Conservation (phyloP, 768 basidiomycete genomes). For the Rossbeevera mucosa region DNA sequence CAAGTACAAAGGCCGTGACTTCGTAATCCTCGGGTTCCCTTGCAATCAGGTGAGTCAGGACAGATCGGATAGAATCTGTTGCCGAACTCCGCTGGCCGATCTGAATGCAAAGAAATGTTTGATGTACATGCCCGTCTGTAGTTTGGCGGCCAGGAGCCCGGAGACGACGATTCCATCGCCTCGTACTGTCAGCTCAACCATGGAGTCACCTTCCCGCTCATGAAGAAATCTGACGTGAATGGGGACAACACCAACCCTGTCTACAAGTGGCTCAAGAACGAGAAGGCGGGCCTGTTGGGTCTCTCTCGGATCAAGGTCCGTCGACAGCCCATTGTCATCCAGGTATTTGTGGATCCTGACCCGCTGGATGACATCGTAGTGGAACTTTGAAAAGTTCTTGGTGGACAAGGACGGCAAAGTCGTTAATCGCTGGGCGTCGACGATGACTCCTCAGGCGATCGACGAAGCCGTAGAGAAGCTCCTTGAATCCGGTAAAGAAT, state of each 20-base stretch:
- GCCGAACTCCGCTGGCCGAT: no score
- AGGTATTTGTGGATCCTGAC: neutral
- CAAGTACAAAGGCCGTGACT: slow-evolving; percentile 70
- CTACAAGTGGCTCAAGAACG: slow-evolving; percentile 77
- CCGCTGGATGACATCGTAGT: slow-evolving; percentile 36
- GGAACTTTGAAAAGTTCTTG: slow-evolving; percentile 92
- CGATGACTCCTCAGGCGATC: slow-evolving; percentile 63
- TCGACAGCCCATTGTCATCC: neutral
- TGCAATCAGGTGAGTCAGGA: slow-evolving; percentile 70
- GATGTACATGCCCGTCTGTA: slow-evolving; percentile 31
- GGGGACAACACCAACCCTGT: slow-evolving; percentile 80
- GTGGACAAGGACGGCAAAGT: slow-evolving; percentile 74
- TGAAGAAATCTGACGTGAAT: slow-evolving; percentile 93
- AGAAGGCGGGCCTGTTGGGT: slow-evolving; percentile 72
- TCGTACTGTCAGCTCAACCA: slow-evolving; percentile 78
- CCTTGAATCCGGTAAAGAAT: slow-evolving; percentile 16
- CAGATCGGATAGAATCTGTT: no score
- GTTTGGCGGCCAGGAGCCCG: slow-evolving; percentile 86
- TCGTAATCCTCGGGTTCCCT: slow-evolving; percentile 86
- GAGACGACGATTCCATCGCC: slow-evolving; percentile 67
- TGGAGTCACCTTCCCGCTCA: slow-evolving; percentile 85
- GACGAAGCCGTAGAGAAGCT: slow-evolving; percentile 62
- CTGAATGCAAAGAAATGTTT: no score
- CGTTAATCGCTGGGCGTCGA: slow-evolving; percentile 71
- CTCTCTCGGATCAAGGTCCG: slow-evolving; percentile 70